Percentiles rank a stretch among this genome's conserved stretches.
Conservation (phyloP, 2,329 filamentous ascomycete genomes). For the Colletotrichum incanum region DNA sequence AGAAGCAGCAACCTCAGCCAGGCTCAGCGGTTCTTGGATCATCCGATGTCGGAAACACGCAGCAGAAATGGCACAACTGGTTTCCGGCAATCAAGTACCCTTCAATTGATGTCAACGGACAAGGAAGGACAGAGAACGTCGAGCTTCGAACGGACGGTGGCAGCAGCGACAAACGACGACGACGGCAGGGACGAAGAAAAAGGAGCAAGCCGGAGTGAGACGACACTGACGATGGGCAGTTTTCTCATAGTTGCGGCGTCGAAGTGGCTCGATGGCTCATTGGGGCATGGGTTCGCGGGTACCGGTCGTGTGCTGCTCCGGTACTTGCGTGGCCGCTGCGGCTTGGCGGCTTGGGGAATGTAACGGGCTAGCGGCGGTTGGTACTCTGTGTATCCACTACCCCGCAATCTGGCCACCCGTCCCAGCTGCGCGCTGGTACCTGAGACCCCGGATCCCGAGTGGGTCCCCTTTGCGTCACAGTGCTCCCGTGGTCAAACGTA, state of each 20-base stretch:
- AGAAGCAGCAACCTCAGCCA: constrained; percentile 14
- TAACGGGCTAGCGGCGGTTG: constrained; percentile 36
- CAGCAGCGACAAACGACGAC: constrained; percentile 24
- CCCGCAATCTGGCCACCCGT: constrained; percentile 43
- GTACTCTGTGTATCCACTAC: constrained; percentile 44
- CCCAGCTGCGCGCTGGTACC: constrained; percentile 40
- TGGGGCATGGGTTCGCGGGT: constrained; percentile 19
- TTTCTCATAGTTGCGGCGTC: constrained; percentile 30
- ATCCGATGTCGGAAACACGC: constrained; percentile 35
- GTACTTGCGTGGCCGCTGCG: constrained; percentile 32
- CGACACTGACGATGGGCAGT: constrained; percentile 40
- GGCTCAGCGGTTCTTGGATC: background rate
- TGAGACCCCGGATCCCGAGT: constrained; percentile 44
- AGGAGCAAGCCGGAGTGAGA: constrained; percentile 29
- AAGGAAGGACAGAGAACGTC: background rate
- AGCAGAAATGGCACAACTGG: constrained; percentile 2
- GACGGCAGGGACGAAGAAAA: constrained; percentile 5
- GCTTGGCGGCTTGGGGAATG: constrained; percentile 15
- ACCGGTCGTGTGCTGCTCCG: constrained; percentile 34
- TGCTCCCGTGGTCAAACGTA: constrained; percentile 29
- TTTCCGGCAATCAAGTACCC: background rate
- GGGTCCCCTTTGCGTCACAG: constrained; percentile 43
- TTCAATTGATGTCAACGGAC: background rate
- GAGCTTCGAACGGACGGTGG: background rate
- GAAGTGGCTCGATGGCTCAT: constrained; percentile 39